Percentiles rank a stretch among this genome's conserved stretches.
Conservation (phyloP, 2,329 filamentous ascomycete species). For the Metarhizium guizhouense region DNA sequence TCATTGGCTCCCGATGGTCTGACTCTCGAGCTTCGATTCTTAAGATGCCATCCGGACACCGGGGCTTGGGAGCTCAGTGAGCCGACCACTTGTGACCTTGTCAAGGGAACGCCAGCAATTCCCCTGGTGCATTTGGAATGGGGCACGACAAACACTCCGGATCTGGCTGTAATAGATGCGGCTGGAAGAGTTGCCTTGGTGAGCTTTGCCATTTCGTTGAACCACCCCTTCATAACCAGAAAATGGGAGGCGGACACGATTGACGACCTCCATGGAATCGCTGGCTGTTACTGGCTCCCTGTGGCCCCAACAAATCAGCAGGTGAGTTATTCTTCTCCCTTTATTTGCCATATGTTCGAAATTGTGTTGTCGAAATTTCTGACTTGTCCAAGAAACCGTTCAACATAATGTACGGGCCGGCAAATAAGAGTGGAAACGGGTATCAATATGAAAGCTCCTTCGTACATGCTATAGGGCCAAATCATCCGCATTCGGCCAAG, state of each 20-base stretch:
- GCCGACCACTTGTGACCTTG: constrained; percentile 53
- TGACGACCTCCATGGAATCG: constrained; percentile 68
- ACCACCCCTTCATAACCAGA: constrained; percentile 56
- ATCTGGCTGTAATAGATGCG: constrained; percentile 76
- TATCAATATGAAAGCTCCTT: constrained; percentile 65
- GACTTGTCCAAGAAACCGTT: constrained; percentile 26
- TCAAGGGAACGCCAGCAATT: constrained; percentile 53
- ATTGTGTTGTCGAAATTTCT: not conserved
- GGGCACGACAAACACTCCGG: constrained; percentile 62
- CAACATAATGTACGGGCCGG: constrained; percentile 48
- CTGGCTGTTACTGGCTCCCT: constrained; percentile 82
- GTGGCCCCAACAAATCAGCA: constrained; percentile 39
- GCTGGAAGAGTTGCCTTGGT: constrained; percentile 70
- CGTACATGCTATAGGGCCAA: constrained; percentile 59
- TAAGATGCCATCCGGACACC: constrained; percentile 59
- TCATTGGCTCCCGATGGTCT: constrained; percentile 66
- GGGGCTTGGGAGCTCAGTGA: constrained; percentile 71
- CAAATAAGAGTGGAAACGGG: constrained; percentile 48
- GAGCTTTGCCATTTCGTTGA: constrained; percentile 61
- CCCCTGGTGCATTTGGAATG: constrained; percentile 75
- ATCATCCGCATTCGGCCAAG: constrained; percentile 61
- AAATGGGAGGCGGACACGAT: constrained; percentile 57
- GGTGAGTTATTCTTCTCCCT: constrained; percentile 11
- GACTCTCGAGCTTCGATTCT: constrained; percentile 61
- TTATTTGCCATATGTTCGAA: not conserved